Base-by-base conservation (phyloP, 352 stramenopile species). In the Globisporangium viniferum region DNA sequence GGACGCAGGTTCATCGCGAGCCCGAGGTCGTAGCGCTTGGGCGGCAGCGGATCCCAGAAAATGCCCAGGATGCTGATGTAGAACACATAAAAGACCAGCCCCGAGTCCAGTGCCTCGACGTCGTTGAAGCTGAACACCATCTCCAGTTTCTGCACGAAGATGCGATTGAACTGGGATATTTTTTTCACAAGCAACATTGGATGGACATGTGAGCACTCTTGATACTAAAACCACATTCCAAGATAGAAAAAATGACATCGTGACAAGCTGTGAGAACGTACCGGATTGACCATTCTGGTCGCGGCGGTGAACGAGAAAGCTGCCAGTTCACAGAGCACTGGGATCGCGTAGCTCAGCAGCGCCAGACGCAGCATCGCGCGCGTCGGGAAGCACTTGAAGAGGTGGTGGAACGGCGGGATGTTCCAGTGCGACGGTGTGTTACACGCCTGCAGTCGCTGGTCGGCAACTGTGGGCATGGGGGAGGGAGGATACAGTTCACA, bases 41-140 rank as follows among this genome's bases (percentile, higher is more conserved):
- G 88, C 15, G 88, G 88, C 39, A 95, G 70, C 15, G 88, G 88
- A 64, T 95, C 88, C 88, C 88, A 95, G 72, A 92, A 91, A 55
- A 95, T 92, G 8, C 88, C 88, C 22, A 92, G 66, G 44, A 95
- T 80, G 54, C 70, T 77, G 29, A 90, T 90, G 72, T 95, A 95
- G 66, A 95, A 93, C 33, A 95, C 84, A 72, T 95, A 95, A 62
- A 95, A 94, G 20, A 95, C 88, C 49, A 95, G 70, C 1, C 88
- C 88, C 14, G 86, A 93, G 73, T 95, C 88, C 5, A 93, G 79
- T 22, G 86, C 88, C 18, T 95, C 88, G 31, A 92, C 83, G 73
- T 95, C 84, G 60, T 94, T 93, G 70, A 93, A 95, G 61, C 83
- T 94, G 69, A 95, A 95, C 18, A 94, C 84, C 77, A 92, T 90